Conservation (phyloP, 306 rosid genomes). For the Cicer bijugum region DNA sequence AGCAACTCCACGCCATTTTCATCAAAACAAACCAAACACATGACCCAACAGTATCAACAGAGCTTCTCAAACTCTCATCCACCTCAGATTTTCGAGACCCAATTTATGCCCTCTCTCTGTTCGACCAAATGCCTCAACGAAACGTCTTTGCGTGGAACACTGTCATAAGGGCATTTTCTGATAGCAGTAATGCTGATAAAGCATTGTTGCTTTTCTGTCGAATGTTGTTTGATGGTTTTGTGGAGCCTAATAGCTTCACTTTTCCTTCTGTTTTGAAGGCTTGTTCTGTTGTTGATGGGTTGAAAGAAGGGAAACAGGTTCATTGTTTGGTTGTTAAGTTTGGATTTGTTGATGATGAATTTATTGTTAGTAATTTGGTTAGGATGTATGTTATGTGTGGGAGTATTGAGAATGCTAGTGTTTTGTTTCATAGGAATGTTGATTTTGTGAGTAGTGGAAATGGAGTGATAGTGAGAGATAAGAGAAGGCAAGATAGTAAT, state of each 20-base stretch:
- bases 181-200: background rate
- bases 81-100: constrained; percentile 55
- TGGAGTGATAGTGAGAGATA: constrained; percentile 39
- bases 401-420: constrained; percentile 58
- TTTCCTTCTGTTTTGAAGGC: constrained; percentile 79
- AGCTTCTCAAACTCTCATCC: constrained; percentile 57
- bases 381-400: constrained; percentile 77
- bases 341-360: constrained; percentile 65
- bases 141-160: constrained; percentile 80
- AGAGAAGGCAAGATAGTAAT: constrained; percentile 59
- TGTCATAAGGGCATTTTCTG: constrained; percentile 68
- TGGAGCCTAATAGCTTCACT: constrained; percentile 65
- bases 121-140: constrained; percentile 55
- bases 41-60: constrained; percentile 62
- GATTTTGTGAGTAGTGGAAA: constrained; percentile 32
- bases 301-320: constrained; percentile 66
- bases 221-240: constrained; percentile 60
- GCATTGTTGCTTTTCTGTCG: constrained; percentile 47
- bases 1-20: constrained; percentile 70
- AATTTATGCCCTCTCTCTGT: constrained; percentile 51
- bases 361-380: constrained; percentile 65
- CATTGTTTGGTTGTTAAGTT: constrained; percentile 72
- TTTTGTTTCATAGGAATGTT: constrained; percentile 58
- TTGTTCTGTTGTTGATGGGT: constrained; percentile 55
- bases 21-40: constrained; percentile 68